Base-by-base conservation (phyloP, 805 yeast genomes). In the Candida qinlingensis region DNA sequence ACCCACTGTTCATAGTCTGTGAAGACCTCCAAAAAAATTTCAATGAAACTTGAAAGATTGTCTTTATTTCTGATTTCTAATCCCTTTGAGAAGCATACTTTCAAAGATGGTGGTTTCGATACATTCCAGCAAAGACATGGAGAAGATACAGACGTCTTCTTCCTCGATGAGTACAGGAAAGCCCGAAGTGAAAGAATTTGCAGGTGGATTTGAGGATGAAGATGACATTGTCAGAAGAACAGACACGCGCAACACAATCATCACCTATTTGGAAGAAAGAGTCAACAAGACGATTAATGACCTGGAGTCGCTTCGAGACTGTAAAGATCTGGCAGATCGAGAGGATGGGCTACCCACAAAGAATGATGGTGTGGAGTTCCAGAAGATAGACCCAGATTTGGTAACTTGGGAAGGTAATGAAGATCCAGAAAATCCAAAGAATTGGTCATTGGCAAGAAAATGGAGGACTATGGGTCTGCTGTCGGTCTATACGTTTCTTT, bases 391-490 rank as follows among this genome's bases (percentile, higher is more conserved):
- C 56, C 87, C 86, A 0, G 86, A 83, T 55, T 66, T 83, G 41
- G 81, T 83, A 8, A 75, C 86, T 1, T 83, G 87, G 87, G 79
- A 80, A 31, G 81, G 82, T 4, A 73, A 71, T 10, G 74, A 76
- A 47, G 89, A 83, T 56, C 80, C 82, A 0, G 67, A 64, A 25
- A 74, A 78, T 58, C 88, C 89, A 8, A 65, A 84, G 47, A 83
- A 83, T 61, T 83, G 87, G 87, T 30, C 73, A 1, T 25, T 46
- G 2, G 19, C 45, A 3, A 58, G 66, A 37, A 81, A 81, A 57
- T 62, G 72, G 56, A 47, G 57, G 7, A 71, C 74, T 42, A 71
- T 79, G 9, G 57, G 59, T 9, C 63, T 79, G n/a, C 82, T 80
- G 8, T 63, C 84, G 0, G 37, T 74, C 5, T 81, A 80, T 61